These are phyloP conservation scores for Mycena polygramma DNA, from an alignment of 768 basidiomycete species.

Conservation along the genomic window DNA sequence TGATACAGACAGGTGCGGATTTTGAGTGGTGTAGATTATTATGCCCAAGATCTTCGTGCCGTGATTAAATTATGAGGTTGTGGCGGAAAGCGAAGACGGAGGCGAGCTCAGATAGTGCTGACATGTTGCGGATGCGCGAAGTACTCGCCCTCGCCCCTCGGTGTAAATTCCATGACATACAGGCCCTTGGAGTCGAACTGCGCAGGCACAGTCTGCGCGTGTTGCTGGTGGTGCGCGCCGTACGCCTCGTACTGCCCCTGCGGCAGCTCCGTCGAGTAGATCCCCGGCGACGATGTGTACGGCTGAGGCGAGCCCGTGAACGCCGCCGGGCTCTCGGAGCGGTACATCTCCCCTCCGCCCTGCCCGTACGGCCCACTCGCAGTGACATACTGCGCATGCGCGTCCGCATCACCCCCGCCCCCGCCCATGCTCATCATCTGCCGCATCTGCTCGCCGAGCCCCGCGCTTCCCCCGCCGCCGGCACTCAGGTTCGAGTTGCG, in stretches of 20 bases:
- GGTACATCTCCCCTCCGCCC: slow-evolving; percentile 45
- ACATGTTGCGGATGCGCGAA: slow-evolving; percentile 39
- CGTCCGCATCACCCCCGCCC: slow-evolving; percentile 29
- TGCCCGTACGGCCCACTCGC: slow-evolving; percentile 23
- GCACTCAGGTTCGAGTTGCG: slow-evolving; percentile 52
- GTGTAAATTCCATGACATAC: slow-evolving; percentile 32
- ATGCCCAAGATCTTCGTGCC: slow-evolving; percentile 24
- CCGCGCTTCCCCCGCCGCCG: slow-evolving; percentile 36
- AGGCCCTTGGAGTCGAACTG: slow-evolving; percentile 35
- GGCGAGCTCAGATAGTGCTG: slow-evolving; percentile 34
- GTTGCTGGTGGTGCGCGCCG: slow-evolving; percentile 35
- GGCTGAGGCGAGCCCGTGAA: slow-evolving; percentile 41
- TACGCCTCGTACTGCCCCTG: slow-evolving; percentile 19
- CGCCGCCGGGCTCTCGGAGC: slow-evolving; percentile 58
- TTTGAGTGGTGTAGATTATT: slow-evolving; percentile 5
- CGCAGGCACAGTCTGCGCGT: slow-evolving; percentile 36
- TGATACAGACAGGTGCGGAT: not conserved
- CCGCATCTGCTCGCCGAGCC: slow-evolving; percentile 60
- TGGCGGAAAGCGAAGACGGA: slow-evolving; percentile 9
- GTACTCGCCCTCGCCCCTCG: slow-evolving; percentile 16
- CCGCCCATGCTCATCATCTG: slow-evolving; percentile 54
- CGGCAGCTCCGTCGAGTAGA: slow-evolving; percentile 36
- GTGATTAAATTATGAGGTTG: slow-evolving; percentile 1
- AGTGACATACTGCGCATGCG: slow-evolving; percentile 30
- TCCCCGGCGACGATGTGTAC: slow-evolving; percentile 36